Conservation (phyloP, 208 protist species). For the Crithidia fasciculata region DNA sequence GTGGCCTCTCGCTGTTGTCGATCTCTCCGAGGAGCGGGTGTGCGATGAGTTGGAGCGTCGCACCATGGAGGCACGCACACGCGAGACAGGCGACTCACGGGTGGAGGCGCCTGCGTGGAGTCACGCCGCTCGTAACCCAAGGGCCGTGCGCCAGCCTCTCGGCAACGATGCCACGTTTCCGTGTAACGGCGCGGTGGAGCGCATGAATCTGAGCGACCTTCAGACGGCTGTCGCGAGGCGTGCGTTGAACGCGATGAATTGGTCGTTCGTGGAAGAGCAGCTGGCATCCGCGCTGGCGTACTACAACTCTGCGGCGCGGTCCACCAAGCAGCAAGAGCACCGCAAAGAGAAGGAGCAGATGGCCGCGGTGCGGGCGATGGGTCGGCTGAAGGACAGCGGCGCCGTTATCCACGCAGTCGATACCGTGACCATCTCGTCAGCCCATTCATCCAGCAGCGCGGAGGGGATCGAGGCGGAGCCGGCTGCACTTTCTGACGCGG, state of each 20-base stretch:
- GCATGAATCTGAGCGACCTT: constrained; percentile 20
- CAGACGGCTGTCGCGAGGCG: constrained; percentile 27
- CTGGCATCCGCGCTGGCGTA: constrained; percentile 51
- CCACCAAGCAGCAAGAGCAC: constrained; percentile 21
- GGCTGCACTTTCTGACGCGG: no score
- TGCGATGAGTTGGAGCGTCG: constrained; percentile 31
- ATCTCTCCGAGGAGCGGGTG: constrained; percentile 64
- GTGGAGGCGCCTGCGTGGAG: constrained; percentile 52
- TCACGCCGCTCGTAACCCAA: constrained; percentile 54
- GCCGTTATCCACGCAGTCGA: constrained; percentile 53
- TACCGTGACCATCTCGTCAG: constrained; percentile 38
- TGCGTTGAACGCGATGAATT: constrained; percentile 58
- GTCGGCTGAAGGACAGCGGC: constrained; percentile 57
- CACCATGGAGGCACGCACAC: not conserved
- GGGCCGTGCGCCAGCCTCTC: not conserved
- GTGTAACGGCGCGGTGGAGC: not conserved
- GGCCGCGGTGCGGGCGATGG: constrained; percentile 46
- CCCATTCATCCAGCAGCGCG: not conserved
- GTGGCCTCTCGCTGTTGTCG: constrained; percentile 83
- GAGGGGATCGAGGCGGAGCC: no score
- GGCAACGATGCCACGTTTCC: no score
- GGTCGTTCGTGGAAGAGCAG: constrained; percentile 73
- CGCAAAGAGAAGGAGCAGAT: constrained; percentile 54
- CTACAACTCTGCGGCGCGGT: constrained; percentile 55
- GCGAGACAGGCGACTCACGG: not conserved